phyloP scores from a whole-genome alignment of 23 red algal genomes.

The Gracilaria gracilis region DNA sequence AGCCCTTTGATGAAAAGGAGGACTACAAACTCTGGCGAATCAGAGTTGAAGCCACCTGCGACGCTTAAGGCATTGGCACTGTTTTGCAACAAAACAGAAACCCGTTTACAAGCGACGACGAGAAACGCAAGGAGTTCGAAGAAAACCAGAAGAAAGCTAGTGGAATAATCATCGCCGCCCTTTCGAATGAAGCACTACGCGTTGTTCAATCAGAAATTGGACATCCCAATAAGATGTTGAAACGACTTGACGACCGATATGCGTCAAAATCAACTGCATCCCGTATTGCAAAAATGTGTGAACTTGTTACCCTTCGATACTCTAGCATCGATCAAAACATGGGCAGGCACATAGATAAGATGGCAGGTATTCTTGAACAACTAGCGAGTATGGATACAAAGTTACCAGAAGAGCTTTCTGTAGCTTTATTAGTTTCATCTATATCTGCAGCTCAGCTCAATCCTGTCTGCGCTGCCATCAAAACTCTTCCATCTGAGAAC shows the following conservation, averaged over 20 bases:
- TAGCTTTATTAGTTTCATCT: constrained; percentile 33
- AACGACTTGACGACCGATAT: not conserved
- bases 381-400: constrained; percentile 6
- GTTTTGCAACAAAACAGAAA: constrained; percentile 12
- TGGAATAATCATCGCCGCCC: constrained; percentile 29
- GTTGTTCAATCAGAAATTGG: constrained; percentile 25
- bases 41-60: constrained; percentile 27
- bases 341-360: constrained; percentile 31
- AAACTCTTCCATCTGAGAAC: constrained; percentile 25
- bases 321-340: not conserved
- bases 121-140: constrained; percentile 4
- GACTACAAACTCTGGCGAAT: constrained; percentile 40
- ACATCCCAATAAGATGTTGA: constrained; percentile 7
- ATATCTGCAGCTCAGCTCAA: not conserved
- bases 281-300: constrained; percentile 15
- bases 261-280: constrained; percentile 18
- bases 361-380: constrained; percentile 22
- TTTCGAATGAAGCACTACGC: constrained; percentile 36
- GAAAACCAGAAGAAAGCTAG: constrained; percentile 19
- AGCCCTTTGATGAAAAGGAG: constrained; percentile 5
- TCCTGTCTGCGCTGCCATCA: constrained; percentile 21
- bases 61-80: not conserved
- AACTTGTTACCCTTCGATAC: not conserved
- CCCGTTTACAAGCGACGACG: constrained; percentile 1
- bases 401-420: constrained; percentile 28